Conservation (phyloP, 306 rosid genomes). For the Alnus rubra region DNA sequence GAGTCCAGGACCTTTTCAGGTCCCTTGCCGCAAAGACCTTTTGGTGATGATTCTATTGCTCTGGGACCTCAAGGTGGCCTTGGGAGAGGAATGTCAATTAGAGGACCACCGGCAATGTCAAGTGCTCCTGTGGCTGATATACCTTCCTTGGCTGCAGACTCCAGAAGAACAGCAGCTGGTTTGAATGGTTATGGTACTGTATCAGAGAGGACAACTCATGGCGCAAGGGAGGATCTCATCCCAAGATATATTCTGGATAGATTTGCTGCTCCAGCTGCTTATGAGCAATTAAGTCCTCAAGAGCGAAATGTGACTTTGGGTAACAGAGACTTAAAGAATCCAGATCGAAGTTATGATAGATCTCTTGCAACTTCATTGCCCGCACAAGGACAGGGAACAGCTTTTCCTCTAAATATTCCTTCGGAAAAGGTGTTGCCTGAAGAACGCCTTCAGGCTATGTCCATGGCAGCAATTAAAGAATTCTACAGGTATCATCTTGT, state of each 20-base stretch:
- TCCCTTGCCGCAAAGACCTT: conserved; percentile 60
- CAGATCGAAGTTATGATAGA: conserved; percentile 53
- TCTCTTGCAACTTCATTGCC: conserved; percentile 52
- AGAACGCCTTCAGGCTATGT: conserved; percentile 56
- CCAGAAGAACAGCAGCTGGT: conserved; percentile 54
- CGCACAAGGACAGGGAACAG: conserved; percentile 46
- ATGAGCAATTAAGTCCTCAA: conserved; percentile 53
- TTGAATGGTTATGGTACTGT: conserved; percentile 57
- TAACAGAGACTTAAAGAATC: conserved; percentile 55
- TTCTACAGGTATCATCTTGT: conserved; percentile 68
- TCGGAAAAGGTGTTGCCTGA: conserved; percentile 48
- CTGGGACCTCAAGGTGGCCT: conserved; percentile 99
- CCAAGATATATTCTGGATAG: conserved; percentile 51
- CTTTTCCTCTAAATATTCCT: conserved; percentile 41
- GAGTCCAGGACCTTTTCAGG: conserved; percentile 68
- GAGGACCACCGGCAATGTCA: conserved; percentile 66
- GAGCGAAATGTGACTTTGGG: conserved; percentile 54
- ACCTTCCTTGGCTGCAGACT: conserved; percentile 39
- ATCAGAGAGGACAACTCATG: conserved; percentile 44
- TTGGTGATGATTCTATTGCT: conserved; percentile 65
- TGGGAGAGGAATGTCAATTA: conserved; percentile 87
- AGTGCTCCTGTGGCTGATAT: conserved; percentile 45
- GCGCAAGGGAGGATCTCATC: conserved; percentile 50
- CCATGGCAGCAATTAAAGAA: conserved; percentile 80
- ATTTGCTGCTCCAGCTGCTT: conserved; percentile 49